phyloP scores from a whole-genome alignment of 495 filamentous ascomycete genomes.

The Tuber borchii region DNA sequence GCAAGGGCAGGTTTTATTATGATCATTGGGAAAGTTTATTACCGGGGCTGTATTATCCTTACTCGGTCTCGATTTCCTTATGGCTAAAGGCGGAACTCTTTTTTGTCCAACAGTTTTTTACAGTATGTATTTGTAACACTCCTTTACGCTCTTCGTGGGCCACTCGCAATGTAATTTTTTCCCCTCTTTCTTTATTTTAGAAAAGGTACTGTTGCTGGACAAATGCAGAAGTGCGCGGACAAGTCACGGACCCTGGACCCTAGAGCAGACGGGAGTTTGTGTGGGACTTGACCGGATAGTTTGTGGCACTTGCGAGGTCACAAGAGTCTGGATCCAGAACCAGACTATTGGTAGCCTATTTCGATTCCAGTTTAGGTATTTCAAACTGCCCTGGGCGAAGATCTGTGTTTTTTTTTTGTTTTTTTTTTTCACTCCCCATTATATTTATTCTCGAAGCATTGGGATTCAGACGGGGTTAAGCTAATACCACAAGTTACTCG shows the following conservation, averaged over 20 bases:
- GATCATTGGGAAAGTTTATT: not conserved
- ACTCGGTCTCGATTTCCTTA: not conserved
- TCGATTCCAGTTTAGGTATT: not conserved
- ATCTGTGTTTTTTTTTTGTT: not conserved
- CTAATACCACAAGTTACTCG: not conserved
- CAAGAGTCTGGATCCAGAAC: not conserved
- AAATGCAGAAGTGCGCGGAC: not conserved
- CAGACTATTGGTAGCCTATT: not conserved
- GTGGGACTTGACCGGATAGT: not conserved
- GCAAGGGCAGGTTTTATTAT: not conserved
- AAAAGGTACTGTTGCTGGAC: not conserved
- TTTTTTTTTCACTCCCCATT: not conserved
- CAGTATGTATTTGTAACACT: not conserved
- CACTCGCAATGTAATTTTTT: not conserved
- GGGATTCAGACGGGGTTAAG: not conserved
- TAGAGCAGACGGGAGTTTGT: not conserved
- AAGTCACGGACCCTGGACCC: not conserved
- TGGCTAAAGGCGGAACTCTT: not conserved
- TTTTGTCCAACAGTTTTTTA: not conserved
- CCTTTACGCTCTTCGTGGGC: not conserved
- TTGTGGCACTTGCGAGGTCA: not conserved
- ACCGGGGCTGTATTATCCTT: not conserved
- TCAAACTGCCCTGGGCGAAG: not conserved
- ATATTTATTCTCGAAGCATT: not conserved
- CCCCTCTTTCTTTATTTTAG: not conserved